phyloP scores from a whole-genome alignment of 1,284 basidiomycete genomes.

The Ceratobasidium sp. region DNA sequence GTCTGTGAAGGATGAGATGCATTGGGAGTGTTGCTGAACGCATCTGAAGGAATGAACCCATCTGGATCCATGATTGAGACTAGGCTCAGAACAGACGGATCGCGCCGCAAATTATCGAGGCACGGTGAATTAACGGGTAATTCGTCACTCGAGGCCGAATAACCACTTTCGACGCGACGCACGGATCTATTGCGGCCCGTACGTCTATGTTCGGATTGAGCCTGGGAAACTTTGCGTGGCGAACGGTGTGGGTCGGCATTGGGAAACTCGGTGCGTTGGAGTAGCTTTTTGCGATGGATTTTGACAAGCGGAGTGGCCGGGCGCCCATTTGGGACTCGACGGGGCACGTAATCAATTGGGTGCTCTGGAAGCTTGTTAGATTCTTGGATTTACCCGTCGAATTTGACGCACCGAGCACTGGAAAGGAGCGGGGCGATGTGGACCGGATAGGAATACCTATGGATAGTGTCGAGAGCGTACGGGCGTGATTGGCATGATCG shows the following conservation, averaged over 20 bases:
- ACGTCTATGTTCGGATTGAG: not conserved
- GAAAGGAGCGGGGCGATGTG: slow-evolving; percentile 24
- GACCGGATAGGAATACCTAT: slow-evolving; percentile 29
- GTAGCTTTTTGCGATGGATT: slow-evolving; percentile 18
- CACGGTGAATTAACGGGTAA: not conserved
- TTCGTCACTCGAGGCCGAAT: slow-evolving; percentile 21
- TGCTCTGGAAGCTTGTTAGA: slow-evolving; percentile 30
- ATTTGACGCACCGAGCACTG: slow-evolving; percentile 11
- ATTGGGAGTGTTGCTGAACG: slow-evolving; percentile 13
- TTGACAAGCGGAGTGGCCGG: slow-evolving; percentile 2
- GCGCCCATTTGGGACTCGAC: slow-evolving; percentile 10
- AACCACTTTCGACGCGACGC: slow-evolving; percentile 15
- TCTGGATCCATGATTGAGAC: slow-evolving; percentile 31
- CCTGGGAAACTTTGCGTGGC: slow-evolving; percentile 25
- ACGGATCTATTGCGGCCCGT: not conserved
- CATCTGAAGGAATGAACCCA: slow-evolving; percentile 17
- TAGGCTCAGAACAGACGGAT: slow-evolving; percentile 33
- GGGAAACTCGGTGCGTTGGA: slow-evolving; percentile 35
- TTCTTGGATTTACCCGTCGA: slow-evolving; percentile 3
- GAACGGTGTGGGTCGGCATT: slow-evolving; percentile 25
- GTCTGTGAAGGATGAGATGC: not conserved
- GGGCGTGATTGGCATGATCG: slow-evolving; percentile 18
- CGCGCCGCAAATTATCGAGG: slow-evolving; percentile 30
- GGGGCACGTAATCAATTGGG: slow-evolving; percentile 32
- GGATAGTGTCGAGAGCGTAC: not conserved